Evolutionary conservation across 2,329 filamentous ascomycete species (phyloP).

Genomic region (Fusarium sp.): DNA sequence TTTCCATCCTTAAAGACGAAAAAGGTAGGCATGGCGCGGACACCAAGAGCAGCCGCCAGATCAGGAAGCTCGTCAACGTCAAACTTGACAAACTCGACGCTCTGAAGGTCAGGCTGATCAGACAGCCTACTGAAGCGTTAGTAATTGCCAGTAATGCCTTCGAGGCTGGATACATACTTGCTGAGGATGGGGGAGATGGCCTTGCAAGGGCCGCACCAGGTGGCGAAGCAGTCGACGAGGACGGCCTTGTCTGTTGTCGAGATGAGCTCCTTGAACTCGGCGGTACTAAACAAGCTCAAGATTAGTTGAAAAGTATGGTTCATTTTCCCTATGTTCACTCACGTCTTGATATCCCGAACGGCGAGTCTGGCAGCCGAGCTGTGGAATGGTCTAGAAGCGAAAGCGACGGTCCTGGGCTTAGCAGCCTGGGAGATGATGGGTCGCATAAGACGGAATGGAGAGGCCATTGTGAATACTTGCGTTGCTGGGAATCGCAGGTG

Average conservation of each 20-base stretch:
- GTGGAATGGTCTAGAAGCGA: slow-evolving; percentile 44
- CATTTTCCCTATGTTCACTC: slow-evolving; percentile 22
- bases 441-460: slow-evolving; percentile 29
- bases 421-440: slow-evolving; percentile 33
- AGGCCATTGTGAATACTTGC: slow-evolving; percentile 29
- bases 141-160: neutral
- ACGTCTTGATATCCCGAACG: slow-evolving; percentile 56
- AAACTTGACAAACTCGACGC: slow-evolving; percentile 82
- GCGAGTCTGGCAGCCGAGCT: slow-evolving; percentile 53
- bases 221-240: slow-evolving; percentile 69
- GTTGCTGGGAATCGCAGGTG: neutral
- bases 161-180: slow-evolving; percentile 34
- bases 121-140: slow-evolving; percentile 33
- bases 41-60: slow-evolving; percentile 76
- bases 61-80: slow-evolving; percentile 85
- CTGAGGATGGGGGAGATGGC: slow-evolving; percentile 77
- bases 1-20: slow-evolving; percentile 80
- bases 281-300: slow-evolving; percentile 44
- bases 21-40: slow-evolving; percentile 95
- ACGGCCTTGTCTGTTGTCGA: slow-evolving; percentile 64
- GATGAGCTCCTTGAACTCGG: slow-evolving; percentile 65
- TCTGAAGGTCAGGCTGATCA: slow-evolving; percentile 59
- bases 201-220: slow-evolving; percentile 96
- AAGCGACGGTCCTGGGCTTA: slow-evolving; percentile 24
- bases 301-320: neutral